phyloP scores from a whole-genome alignment of 768 basidiomycete genomes.

The Boletales sp. region DNA sequence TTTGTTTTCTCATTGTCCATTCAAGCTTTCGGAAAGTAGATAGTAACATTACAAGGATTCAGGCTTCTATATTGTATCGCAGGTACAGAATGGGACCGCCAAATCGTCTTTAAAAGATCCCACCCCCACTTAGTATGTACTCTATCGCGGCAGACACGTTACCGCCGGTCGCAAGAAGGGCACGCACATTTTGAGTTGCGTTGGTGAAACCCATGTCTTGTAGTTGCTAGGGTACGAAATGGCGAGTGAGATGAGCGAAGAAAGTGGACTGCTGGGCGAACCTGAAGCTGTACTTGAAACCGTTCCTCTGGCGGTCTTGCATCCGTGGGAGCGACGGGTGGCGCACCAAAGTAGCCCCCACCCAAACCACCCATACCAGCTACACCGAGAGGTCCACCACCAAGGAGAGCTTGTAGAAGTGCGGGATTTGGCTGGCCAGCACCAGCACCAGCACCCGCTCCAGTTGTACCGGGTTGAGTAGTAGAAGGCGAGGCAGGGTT shows the following conservation, averaged over 20 bases:
- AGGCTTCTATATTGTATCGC: too few species aligned
- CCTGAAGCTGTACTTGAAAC: conserved; percentile 85
- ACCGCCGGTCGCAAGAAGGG: conserved; percentile 87
- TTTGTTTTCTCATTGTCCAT: too few species aligned
- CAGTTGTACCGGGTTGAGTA: conserved; percentile 18
- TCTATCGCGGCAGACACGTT: conserved; percentile 92
- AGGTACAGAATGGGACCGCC: too few species aligned
- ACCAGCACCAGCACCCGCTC: conserved; percentile 12
- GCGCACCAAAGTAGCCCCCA: conserved; percentile 29
- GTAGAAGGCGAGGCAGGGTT: conserved; percentile 20
- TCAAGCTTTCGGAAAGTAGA: too few species aligned
- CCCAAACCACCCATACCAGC: conserved; percentile 18
- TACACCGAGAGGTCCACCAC: conserved; percentile 1
- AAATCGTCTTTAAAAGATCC: conserved; percentile 27
- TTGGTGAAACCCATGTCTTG: conserved; percentile 95
- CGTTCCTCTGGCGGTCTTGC: conserved; percentile 83
- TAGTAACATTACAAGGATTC: too few species aligned
- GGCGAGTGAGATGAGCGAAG: background rate
- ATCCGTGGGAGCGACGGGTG: conserved; percentile 49
- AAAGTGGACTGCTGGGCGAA: conserved; percentile 18
- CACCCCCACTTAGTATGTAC: conserved; percentile 83
- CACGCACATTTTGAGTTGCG: conserved; percentile 85
- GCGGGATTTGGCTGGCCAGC: conserved; percentile 37
- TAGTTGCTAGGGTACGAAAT: conserved; percentile 63
- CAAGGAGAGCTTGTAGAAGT: conserved; percentile 33